These are phyloP conservation scores for Elsinoe batatas DNA, from an alignment of 2,329 filamentous ascomycete species.

Conservation along the genomic window DNA sequence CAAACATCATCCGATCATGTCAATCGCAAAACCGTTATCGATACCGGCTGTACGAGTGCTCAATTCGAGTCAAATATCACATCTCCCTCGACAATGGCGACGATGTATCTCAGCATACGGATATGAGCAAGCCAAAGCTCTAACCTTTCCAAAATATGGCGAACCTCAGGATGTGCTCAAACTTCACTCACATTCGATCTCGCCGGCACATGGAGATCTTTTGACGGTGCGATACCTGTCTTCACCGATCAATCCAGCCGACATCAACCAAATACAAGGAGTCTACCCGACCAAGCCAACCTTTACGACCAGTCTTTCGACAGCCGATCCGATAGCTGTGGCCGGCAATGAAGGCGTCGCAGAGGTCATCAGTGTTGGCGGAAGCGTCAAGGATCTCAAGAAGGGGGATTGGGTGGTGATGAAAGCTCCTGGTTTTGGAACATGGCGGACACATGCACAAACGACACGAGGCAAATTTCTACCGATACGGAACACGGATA, in stretches of 20 bases:
- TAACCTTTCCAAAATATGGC: slow-evolving; percentile 64
- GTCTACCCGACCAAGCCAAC: slow-evolving; percentile 80
- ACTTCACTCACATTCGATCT: slow-evolving; percentile 67
- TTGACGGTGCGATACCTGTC: slow-evolving; percentile 81
- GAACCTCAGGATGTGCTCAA: slow-evolving; percentile 62
- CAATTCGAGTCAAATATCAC: neutral
- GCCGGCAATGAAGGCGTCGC: slow-evolving; percentile 90
- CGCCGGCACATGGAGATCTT: slow-evolving; percentile 57
- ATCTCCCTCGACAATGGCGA: neutral
- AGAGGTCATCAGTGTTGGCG: slow-evolving; percentile 66
- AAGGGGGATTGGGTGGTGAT: slow-evolving; percentile 94
- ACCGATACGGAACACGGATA: slow-evolving; percentile 58
- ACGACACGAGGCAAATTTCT: slow-evolving; percentile 51
- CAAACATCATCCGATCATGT: neutral
- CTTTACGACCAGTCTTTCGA: slow-evolving; percentile 69
- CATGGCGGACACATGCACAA: slow-evolving; percentile 86
- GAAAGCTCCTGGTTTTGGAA: slow-evolving; percentile 71
- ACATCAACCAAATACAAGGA: slow-evolving; percentile 96
- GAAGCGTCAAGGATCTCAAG: slow-evolving; percentile 49
- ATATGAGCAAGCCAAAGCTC: slow-evolving; percentile 76
- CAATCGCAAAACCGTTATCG: neutral
- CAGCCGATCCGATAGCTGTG: slow-evolving; percentile 62
- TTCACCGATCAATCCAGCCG: slow-evolving; percentile 88
- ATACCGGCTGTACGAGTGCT: neutral
- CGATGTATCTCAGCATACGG: slow-evolving; percentile 54